Base-by-base conservation (phyloP, 2,329 filamentous ascomycete species). In the Calycina marina region DNA sequence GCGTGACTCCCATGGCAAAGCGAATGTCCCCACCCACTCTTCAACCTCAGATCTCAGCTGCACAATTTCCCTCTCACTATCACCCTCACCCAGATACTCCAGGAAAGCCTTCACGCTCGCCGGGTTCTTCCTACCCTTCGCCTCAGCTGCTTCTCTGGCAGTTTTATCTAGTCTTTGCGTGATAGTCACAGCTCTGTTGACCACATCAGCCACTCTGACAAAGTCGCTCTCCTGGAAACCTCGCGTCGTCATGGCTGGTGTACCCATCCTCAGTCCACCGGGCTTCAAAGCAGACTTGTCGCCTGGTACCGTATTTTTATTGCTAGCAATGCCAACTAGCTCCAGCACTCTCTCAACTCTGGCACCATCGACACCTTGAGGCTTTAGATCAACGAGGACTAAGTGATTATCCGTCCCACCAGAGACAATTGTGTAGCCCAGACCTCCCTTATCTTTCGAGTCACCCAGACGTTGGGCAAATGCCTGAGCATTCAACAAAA, bases 301-400 rank as follows among this genome's bases (percentile, higher is more conserved):
- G 26, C 88, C 90, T 1, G 90, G 90, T 0, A 94, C 88, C 5
- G 90, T 94, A 63, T 98, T 98, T 70, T 98, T 98, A 69, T 98
- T 98, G 54, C 82, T 80, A n/a, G 90, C 90, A 32, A 96, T 88
- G 48, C 88, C 88, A 44, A 92, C 84, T 28, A 93, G 72, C 56
- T 94, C 86, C 14, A 94, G 69, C 11, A 93, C 76, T 28, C 84
- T 77, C 63, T 94, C 86, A 10, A 93, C 84, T 32, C 86, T 77
- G 14, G 80, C 79, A 45, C 86, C 86, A 52, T 98, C 90, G 39
- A 98, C 75, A 36, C 69, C 68, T 54, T 90, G 81, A 22, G 82
- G 75, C 62, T 93, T 93, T 31, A 98, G 71, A 56, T 98, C 90
- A 30, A 90, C 67, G 12, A 98, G 70, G 8, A 98, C 81, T 42